Percentiles rank a stretch among this genome's conserved stretches.
These are phyloP conservation scores for Endotrypanum monterogeii DNA, from an alignment of 208 protist species.

Conservation along the genomic window DNA sequence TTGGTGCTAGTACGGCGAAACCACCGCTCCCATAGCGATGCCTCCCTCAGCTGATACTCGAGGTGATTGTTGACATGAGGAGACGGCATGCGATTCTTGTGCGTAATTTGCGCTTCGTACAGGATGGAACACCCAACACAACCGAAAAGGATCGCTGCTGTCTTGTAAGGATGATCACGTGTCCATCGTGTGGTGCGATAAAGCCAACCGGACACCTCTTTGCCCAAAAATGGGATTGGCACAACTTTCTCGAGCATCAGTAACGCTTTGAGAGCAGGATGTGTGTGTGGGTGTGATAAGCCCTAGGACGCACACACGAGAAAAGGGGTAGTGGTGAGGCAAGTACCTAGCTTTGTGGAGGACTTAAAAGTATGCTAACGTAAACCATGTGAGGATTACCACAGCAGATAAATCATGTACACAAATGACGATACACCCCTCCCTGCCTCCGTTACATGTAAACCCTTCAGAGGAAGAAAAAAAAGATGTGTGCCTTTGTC, in stretches of 20 bases:
- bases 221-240: constrained; percentile 79
- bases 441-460: neutral
- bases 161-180: constrained; percentile 60
- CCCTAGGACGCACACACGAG: neutral
- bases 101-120: constrained; percentile 82
- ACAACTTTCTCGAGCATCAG: constrained; percentile 85
- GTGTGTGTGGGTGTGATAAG: neutral
- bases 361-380: constrained; percentile 2
- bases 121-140: constrained; percentile 57
- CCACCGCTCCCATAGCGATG: constrained; percentile 39
- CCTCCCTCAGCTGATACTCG: constrained; percentile 70
- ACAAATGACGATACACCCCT: too few species aligned
- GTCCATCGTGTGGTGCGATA: constrained; percentile 80
- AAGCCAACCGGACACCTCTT: constrained; percentile 78
- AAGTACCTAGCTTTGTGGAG: neutral
- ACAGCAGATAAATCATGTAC: too few species aligned
- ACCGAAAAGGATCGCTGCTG: constrained; percentile 42
- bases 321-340: neutral
- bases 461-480: neutral
- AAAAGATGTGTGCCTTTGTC: neutral
- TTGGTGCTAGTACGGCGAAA: constrained; percentile 18
- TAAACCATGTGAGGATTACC: neutral
- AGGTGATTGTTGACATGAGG: constrained; percentile 88
- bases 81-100: constrained; percentile 76
- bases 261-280: neutral